phyloP scores from a whole-genome alignment of 2,329 filamentous ascomycete genomes.

The Sclerotiophoma versabilis region DNA sequence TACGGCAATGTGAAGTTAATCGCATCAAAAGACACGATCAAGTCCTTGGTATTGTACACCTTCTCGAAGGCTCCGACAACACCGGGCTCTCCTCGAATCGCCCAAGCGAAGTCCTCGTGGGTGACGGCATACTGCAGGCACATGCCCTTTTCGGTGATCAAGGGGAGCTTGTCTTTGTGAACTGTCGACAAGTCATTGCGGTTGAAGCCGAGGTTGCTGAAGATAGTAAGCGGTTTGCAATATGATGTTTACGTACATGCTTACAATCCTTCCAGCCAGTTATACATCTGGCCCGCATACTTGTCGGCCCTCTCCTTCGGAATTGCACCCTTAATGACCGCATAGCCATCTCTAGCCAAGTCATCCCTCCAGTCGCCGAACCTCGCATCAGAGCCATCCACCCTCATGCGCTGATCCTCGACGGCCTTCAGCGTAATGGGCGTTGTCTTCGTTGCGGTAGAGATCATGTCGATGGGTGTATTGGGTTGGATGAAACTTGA shows the following conservation, averaged over 20 bases:
- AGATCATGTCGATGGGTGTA: constrained; percentile 16
- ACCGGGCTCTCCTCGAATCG: constrained; percentile 48
- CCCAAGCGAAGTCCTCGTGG: constrained; percentile 55
- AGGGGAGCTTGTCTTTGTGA: constrained; percentile 29
- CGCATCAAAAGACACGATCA: constrained; percentile 50
- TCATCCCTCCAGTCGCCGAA: constrained; percentile 49
- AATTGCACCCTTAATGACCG: constrained; percentile 57
- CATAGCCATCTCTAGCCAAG: constrained; percentile 52
- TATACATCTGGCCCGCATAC: constrained; percentile 42
- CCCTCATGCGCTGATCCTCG: constrained; percentile 14
- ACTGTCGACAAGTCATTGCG: constrained; percentile 30
- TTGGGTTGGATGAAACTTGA: not conserved
- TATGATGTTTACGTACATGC: not conserved
- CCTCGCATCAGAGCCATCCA: constrained; percentile 28
- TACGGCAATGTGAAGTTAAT: constrained; percentile 49
- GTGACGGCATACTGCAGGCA: constrained; percentile 43
- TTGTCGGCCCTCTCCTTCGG: constrained; percentile 50
- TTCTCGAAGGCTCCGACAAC: constrained; percentile 47
- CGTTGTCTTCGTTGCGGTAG: constrained; percentile 20
- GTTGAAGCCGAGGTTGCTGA: constrained; percentile 29
- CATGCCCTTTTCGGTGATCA: constrained; percentile 33
- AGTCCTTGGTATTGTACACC: constrained; percentile 47
- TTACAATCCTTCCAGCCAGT: constrained; percentile 46
- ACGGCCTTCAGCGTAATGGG: constrained; percentile 18
- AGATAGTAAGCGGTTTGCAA: not conserved